phyloP scores from a whole-genome alignment of 2,329 filamentous ascomycete genomes.

The Xylaria sp. region DNA sequence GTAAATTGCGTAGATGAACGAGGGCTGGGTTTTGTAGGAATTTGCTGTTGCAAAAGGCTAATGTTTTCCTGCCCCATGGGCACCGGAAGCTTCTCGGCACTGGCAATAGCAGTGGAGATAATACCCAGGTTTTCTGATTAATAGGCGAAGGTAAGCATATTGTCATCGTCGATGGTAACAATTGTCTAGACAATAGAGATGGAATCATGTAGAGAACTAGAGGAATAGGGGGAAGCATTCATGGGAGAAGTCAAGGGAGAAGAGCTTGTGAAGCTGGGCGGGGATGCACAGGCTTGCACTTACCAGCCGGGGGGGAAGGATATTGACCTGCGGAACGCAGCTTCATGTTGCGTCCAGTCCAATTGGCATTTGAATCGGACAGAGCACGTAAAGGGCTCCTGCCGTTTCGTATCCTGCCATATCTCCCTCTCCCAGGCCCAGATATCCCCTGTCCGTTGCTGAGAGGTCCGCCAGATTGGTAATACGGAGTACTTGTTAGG shows the following conservation, averaged over 20 bases:
- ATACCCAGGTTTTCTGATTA: slow-evolving; percentile 73
- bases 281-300: slow-evolving; percentile 41
- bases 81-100: slow-evolving; percentile 76
- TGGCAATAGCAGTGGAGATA: slow-evolving; percentile 91
- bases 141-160: slow-evolving; percentile 39
- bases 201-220: neutral
- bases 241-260: slow-evolving; percentile 3
- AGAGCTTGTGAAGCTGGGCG: neutral
- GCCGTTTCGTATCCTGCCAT: slow-evolving; percentile 73
- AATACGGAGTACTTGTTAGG: slow-evolving; percentile 52
- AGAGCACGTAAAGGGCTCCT: slow-evolving; percentile 72
- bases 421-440: slow-evolving; percentile 84
- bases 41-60: slow-evolving; percentile 79
- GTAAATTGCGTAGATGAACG: slow-evolving; percentile 87
- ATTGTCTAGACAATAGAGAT: neutral
- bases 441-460: slow-evolving; percentile 77
- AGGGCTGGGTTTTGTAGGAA: slow-evolving; percentile 69
- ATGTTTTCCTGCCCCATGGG: slow-evolving; percentile 79
- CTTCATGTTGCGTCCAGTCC: slow-evolving; percentile 62
- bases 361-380: slow-evolving; percentile 67
- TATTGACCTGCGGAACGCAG: slow-evolving; percentile 57
- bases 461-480: slow-evolving; percentile 62
- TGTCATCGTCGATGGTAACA: neutral
- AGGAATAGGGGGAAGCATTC: neutral
- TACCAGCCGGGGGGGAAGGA: slow-evolving; percentile 57